Percentiles rank a stretch among this genome's conserved stretches.
Evolutionary conservation across 1,284 basidiomycete genomes (phyloP).

Genomic region (Boletus semigastroideus): DNA sequence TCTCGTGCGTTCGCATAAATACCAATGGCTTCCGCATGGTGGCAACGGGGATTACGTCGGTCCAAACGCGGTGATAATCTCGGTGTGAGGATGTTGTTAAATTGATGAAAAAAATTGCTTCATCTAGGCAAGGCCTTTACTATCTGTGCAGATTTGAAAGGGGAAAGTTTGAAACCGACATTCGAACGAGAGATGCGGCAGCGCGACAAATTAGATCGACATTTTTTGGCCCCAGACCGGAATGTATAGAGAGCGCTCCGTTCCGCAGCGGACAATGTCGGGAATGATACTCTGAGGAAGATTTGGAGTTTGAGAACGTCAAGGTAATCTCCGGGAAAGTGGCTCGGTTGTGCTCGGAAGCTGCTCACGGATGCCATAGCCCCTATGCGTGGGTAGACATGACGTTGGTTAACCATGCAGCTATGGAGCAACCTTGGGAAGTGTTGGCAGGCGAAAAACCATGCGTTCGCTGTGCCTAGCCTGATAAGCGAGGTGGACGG

Average conservation of each 20-base stretch:
- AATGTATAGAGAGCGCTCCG: background rate
- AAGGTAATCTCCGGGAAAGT: slow-evolving; percentile 2
- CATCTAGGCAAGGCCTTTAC: background rate
- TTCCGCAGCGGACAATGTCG: slow-evolving; percentile 7
- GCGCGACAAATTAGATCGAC: background rate
- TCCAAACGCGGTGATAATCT: slow-evolving; percentile 2
- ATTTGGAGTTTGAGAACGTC: background rate
- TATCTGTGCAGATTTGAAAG: slow-evolving; percentile 3
- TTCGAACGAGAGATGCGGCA: background rate
- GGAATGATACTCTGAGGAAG: background rate
- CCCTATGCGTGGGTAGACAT: slow-evolving; percentile 3
- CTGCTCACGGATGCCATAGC: background rate
- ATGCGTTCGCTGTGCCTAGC: slow-evolving; percentile 1
- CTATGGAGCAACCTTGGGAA: slow-evolving; percentile 14
- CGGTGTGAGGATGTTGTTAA: background rate
- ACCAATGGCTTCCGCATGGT: background rate
- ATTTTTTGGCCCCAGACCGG: background rate
- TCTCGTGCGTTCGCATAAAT: background rate
- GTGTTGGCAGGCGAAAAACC: background rate
- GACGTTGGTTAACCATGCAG: background rate
- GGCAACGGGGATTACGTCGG: background rate
- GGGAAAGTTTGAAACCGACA: slow-evolving; percentile 1
- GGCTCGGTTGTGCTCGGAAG: background rate
- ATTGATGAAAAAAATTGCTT: slow-evolving; percentile 2
- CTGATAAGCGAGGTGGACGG: background rate